phyloP scores from a whole-genome alignment of 257 asterid genomes.

The Gardenia jasminoides region DNA sequence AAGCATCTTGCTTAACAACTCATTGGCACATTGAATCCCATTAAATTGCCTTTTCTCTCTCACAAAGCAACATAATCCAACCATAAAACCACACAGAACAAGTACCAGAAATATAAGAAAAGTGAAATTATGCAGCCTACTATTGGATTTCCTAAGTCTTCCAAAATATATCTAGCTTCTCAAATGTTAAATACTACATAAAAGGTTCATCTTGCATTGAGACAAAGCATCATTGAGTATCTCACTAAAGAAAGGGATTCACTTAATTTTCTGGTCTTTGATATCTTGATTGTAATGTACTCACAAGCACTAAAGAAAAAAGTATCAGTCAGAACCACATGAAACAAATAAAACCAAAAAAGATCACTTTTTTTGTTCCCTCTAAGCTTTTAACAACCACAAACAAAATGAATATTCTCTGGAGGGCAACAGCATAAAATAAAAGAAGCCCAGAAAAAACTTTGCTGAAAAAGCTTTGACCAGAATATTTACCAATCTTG shows the following conservation, averaged over 20 bases:
- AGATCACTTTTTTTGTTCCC: no score
- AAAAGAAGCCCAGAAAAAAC: not conserved
- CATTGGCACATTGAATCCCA: not conserved
- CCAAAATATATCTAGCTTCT: not conserved
- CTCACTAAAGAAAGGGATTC: not conserved
- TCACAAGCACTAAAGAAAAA: no score
- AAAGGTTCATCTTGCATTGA: not conserved
- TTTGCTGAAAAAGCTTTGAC: not conserved
- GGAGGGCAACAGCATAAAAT: not conserved
- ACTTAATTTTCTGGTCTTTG: not conserved
- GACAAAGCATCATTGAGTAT: not conserved
- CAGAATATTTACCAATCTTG: slow-evolving; percentile 48
- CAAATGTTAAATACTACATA: not conserved
- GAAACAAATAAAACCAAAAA: no score
- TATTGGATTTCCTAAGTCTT: not conserved
- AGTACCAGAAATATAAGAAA: not conserved
- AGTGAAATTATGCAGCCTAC: not conserved
- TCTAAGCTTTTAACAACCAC: not conserved
- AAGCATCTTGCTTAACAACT: not conserved
- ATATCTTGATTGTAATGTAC: no score
- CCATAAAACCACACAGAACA: not conserved
- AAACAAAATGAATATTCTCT: no score
- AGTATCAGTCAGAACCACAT: no score
- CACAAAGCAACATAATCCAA: not conserved
- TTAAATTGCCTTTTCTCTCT: not conserved